A percentile compares a stretch with the other conserved stretches of the same genome.
phyloP scores from a whole-genome alignment of 2,329 filamentous ascomycete genomes.

The Gnomoniopsis smithogilvyi region DNA sequence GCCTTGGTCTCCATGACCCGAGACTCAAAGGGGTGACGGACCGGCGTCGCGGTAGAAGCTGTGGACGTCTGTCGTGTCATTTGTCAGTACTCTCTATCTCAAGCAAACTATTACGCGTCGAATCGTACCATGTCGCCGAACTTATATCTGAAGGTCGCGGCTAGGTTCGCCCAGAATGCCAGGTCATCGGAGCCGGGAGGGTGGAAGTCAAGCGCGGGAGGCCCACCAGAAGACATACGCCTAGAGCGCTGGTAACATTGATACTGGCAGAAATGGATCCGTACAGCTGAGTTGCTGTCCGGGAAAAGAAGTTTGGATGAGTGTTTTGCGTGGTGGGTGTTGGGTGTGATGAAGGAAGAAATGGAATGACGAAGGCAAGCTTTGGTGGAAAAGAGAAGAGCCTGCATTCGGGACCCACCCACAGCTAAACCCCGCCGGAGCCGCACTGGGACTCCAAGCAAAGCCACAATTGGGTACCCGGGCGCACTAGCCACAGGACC shows the following conservation, averaged over 20 bases:
- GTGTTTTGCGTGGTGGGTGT: not conserved
- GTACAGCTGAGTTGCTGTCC: not conserved
- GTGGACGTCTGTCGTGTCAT: constrained; percentile 57
- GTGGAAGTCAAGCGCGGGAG: constrained; percentile 15
- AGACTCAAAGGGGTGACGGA: constrained; percentile 72
- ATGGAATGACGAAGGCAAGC: not conserved
- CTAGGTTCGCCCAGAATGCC: constrained; percentile 23
- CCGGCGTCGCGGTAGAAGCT: constrained; percentile 67
- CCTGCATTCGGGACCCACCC: not conserved
- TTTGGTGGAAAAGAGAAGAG: constrained; percentile 1
- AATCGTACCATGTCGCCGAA: constrained; percentile 25
- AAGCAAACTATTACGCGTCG: not conserved
- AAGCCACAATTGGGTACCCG: not conserved
- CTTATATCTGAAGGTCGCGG: constrained; percentile 24
- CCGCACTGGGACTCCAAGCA: not conserved
- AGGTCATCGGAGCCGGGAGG: constrained; percentile 21
- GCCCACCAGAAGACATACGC: constrained; percentile 19
- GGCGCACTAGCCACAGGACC: constrained; percentile 3
- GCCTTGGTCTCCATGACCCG: constrained; percentile 82
- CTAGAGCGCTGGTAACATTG: constrained; percentile 7
- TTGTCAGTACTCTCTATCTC: constrained; percentile 9
- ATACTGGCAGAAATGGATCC: not conserved
- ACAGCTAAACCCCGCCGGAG: not conserved
- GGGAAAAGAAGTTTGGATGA: not conserved
- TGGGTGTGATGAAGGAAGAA: not conserved